These are phyloP conservation scores for Whalleya microplaca DNA, from an alignment of 2,329 filamentous ascomycete species.

Conservation along the genomic window DNA sequence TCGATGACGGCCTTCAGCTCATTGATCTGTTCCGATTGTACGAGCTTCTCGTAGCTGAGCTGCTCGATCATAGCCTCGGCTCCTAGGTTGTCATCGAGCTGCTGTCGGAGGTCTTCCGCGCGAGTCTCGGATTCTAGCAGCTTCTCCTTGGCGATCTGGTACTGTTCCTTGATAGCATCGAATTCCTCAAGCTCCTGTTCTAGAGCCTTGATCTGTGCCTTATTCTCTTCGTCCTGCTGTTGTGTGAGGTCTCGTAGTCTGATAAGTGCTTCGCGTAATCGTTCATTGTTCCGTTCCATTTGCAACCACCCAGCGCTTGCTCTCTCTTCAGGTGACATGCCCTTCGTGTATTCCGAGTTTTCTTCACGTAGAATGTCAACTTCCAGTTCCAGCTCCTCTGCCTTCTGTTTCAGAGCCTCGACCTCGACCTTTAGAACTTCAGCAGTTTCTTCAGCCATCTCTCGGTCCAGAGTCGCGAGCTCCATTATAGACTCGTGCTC, in stretches of 20 bases:
- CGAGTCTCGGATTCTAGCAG: conserved; percentile 72
- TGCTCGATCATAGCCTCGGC: conserved; percentile 95
- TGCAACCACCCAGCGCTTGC: conserved; percentile 87
- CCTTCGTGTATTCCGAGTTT: conserved; percentile 79
- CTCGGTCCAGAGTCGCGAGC: conserved; percentile 83
- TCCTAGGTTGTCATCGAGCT: conserved; percentile 84
- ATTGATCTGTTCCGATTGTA: conserved; percentile 79
- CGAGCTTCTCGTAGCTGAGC: conserved; percentile 84
- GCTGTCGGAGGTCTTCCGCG: conserved; percentile 84
- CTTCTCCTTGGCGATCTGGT: conserved; percentile 72
- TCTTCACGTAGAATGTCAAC: conserved; percentile 86
- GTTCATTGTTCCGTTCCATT: conserved; percentile 87
- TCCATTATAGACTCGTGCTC: conserved; percentile 87
- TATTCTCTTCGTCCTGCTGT: conserved; percentile 80
- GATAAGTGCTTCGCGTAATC: conserved; percentile 82
- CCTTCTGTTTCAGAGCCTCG: conserved; percentile 72
- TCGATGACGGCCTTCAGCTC: conserved; percentile 81
- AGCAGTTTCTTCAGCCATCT: conserved; percentile 94
- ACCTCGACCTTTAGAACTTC: conserved; percentile 82
- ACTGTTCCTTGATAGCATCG: conserved; percentile 67
- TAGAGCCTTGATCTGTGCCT: conserved; percentile 73
- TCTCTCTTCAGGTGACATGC: conserved; percentile 86
- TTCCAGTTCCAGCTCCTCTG: conserved; percentile 86
- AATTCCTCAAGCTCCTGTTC: conserved; percentile 75
- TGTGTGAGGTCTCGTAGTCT: conserved; percentile 85